phyloP scores from a whole-genome alignment of 495 filamentous ascomycete genomes.

The Sphaerosporella brunnea region DNA sequence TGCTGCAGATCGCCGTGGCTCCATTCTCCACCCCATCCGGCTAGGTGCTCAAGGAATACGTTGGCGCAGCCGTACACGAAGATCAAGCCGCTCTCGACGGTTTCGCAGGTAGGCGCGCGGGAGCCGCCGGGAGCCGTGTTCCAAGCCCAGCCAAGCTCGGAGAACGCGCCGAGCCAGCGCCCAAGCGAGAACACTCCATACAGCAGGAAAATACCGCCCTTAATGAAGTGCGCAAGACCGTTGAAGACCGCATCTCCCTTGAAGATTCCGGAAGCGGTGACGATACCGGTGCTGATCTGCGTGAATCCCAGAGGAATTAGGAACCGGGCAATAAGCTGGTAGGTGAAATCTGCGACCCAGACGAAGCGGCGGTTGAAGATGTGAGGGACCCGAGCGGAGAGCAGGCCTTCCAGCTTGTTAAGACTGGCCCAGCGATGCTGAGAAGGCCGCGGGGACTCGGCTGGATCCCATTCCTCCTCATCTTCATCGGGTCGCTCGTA shows the following conservation, averaged over 20 bases:
- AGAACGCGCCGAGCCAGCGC: slow-evolving; percentile 79
- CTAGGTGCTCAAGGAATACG: slow-evolving; percentile 81
- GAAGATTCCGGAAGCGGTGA: slow-evolving; percentile 54
- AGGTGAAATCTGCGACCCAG: slow-evolving; percentile 39
- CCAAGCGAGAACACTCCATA: slow-evolving; percentile 77
- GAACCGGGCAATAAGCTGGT: slow-evolving; percentile 41
- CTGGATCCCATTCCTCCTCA: neutral
- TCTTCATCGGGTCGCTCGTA: neutral
- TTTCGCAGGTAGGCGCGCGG: slow-evolving; percentile 57
- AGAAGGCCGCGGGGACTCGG: slow-evolving; percentile 14
- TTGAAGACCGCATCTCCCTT: slow-evolving; percentile 53
- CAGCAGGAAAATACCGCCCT: slow-evolving; percentile 95
- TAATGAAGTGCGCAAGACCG: slow-evolving; percentile 84
- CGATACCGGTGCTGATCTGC: slow-evolving; percentile 43
- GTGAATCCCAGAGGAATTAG: slow-evolving; percentile 49
- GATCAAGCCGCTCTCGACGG: slow-evolving; percentile 72
- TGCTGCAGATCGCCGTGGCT: slow-evolving; percentile 73
- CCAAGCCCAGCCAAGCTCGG: slow-evolving; percentile 89
- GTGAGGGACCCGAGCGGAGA: slow-evolving; percentile 32
- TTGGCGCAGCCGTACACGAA: slow-evolving; percentile 79
- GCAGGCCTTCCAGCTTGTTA: slow-evolving; percentile 33
- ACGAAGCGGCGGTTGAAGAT: slow-evolving; percentile 45
- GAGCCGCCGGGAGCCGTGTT: slow-evolving; percentile 48
- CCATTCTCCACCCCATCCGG: slow-evolving; percentile 51
- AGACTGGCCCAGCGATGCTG: slow-evolving; percentile 34